A percentile compares a stretch with the other conserved stretches of the same genome.
Evolutionary conservation across 2,329 filamentous ascomycete species (phyloP).

Genomic region (Aspergillus sojae): DNA sequence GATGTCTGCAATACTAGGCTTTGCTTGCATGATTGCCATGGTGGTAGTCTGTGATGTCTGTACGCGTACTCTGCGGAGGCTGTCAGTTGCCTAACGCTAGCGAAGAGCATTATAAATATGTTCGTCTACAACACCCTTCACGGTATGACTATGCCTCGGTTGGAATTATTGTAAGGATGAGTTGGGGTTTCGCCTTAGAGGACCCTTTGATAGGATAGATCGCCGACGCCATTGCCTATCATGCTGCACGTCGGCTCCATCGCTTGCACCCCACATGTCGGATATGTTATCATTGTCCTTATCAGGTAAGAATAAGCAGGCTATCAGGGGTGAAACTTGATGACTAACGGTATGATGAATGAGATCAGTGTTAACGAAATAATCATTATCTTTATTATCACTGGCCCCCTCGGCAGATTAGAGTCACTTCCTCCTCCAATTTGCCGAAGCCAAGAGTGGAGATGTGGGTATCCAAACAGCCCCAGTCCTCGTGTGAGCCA

Average conservation of each 20-base stretch:
- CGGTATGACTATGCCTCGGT: not conserved
- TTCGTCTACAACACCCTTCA: not conserved
- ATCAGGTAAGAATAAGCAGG: not conserved
- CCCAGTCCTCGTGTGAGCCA: not conserved
- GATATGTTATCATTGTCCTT: not conserved
- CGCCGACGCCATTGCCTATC: conserved; percentile 4
- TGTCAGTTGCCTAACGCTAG: not conserved
- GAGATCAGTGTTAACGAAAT: not conserved
- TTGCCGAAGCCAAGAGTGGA: conserved; percentile 2
- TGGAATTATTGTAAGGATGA: not conserved
- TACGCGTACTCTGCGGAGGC: too few relatives aligned
- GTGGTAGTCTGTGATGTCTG: not conserved
- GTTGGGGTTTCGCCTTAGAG: not conserved
- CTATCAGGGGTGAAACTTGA: not conserved
- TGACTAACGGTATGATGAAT: not conserved
- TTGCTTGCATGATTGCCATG: conserved; percentile 20
- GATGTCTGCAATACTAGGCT: conserved; percentile 21
- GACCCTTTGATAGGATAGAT: conserved; percentile 7
- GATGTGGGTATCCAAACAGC: conserved; percentile 9
- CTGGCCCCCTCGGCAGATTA: conserved; percentile 12
- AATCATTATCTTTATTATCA: not conserved
- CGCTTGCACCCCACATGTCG: conserved; percentile 8
- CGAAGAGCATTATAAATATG: not conserved
- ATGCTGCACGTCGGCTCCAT: conserved; percentile 11
- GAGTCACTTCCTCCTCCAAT: not conserved